phyloP scores from a whole-genome alignment of 2,329 filamentous ascomycete genomes.

The Clonostachys byssicola region DNA sequence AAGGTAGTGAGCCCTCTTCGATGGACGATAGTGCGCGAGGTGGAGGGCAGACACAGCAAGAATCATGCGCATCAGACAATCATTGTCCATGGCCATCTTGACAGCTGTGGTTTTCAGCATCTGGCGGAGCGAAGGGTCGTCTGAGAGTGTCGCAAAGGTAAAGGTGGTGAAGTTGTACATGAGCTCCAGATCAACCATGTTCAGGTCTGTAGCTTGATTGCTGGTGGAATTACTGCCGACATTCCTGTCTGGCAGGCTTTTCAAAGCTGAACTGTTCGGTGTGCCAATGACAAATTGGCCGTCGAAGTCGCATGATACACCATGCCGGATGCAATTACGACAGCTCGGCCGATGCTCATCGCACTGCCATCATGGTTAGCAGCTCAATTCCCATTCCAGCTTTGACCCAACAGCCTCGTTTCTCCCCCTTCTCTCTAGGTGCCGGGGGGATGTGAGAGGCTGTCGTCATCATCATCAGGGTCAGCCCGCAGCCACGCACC shows the following conservation, averaged over 20 bases:
- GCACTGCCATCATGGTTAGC: constrained; percentile 17
- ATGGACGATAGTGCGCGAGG: constrained; percentile 32
- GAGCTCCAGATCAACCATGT: constrained; percentile 42
- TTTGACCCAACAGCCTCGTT: no score
- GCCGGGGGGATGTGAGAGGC: neutral
- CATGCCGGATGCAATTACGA: constrained; percentile 32
- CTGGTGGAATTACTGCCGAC: neutral
- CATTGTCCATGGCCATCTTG: constrained; percentile 36
- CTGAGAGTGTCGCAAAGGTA: constrained; percentile 41
- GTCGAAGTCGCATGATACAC: constrained; percentile 28
- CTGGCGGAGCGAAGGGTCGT: constrained; percentile 30
- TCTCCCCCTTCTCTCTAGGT: no score
- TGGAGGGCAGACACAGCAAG: constrained; percentile 45
- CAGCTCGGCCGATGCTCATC: constrained; percentile 32
- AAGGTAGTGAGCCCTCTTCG: constrained; percentile 26
- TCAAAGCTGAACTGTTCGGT: neutral
- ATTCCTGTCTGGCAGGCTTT: neutral
- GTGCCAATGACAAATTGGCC: neutral
- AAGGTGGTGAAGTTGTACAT: constrained; percentile 47
- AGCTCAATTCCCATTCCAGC: no score
- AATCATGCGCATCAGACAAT: constrained; percentile 42
- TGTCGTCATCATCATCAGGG: neutral
- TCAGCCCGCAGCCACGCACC: constrained; percentile 10
- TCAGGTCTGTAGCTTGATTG: constrained; percentile 10
- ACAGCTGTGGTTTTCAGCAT: constrained; percentile 43